Conservation (phyloP, 2,329 filamentous ascomycete genomes). For the Diatrype stigma region DNA sequence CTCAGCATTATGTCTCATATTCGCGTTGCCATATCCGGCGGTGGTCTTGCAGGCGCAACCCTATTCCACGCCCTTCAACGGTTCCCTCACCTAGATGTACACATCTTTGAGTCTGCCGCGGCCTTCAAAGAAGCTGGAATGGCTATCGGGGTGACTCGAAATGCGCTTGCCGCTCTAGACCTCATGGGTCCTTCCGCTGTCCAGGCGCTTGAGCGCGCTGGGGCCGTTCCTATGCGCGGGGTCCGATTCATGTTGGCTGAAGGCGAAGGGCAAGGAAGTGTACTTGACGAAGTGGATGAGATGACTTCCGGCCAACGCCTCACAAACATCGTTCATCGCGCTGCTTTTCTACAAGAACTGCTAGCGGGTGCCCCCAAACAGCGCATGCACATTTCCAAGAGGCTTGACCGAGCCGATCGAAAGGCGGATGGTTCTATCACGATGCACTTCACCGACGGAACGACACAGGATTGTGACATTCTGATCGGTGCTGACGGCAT, state of each 20-base stretch:
- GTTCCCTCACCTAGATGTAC: slow-evolving; percentile 7
- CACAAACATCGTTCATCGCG: slow-evolving; percentile 15
- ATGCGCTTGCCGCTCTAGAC: slow-evolving; percentile 5
- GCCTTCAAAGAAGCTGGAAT: slow-evolving; percentile 9
- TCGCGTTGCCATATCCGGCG: slow-evolving; percentile 13
- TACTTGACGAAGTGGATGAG: slow-evolving; percentile 8
- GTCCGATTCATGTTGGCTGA: slow-evolving; percentile 8
- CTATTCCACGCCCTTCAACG: slow-evolving; percentile 6
- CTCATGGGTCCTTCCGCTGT: slow-evolving; percentile 6
- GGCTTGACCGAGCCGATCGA: slow-evolving; percentile 8
- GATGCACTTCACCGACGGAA: slow-evolving; percentile 16
- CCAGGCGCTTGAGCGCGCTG: slow-evolving; percentile 6
- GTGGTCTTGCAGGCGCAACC: slow-evolving; percentile 15
- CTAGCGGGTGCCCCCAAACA: slow-evolving; percentile 11
- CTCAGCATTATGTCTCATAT: too few species aligned
- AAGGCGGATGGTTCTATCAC: slow-evolving; percentile 3
- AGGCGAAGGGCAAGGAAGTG: background rate
- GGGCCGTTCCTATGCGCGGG: slow-evolving; percentile 5
- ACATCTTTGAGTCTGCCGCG: slow-evolving; percentile 12
- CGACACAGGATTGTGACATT: slow-evolving; percentile 27
- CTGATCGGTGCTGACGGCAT: slow-evolving; percentile 36
- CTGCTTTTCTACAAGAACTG: slow-evolving; percentile 13
- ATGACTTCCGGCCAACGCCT: slow-evolving; percentile 4
- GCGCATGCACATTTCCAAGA: slow-evolving; percentile 19
- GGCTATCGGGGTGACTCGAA: slow-evolving; percentile 5